Conservation (phyloP, 2,329 filamentous ascomycete genomes). For the Xylariaceae sp. region DNA sequence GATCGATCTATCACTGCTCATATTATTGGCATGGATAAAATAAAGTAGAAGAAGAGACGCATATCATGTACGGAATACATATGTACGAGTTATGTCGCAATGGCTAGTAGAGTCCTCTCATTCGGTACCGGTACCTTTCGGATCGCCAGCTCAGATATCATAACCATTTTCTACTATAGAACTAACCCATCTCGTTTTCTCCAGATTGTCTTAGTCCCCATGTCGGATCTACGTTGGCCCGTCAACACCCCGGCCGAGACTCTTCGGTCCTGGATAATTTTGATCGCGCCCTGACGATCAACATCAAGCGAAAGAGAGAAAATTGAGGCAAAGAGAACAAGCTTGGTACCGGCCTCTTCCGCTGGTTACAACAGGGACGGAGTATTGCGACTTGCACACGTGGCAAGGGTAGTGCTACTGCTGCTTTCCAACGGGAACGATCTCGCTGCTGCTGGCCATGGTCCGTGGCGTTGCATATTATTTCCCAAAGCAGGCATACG, state of each 20-base stretch:
- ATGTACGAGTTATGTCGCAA: background rate
- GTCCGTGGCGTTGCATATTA: background rate
- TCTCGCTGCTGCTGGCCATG: constrained; percentile 12
- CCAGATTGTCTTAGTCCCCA: background rate
- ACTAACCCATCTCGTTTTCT: too few relatives aligned
- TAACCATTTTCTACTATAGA: too few relatives aligned
- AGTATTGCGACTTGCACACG: constrained; percentile 13
- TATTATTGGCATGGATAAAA: background rate
- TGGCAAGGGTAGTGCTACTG: constrained; percentile 2
- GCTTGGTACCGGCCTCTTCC: background rate
- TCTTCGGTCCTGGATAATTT: background rate
- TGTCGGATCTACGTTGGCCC: background rate
- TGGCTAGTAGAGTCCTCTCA: background rate
- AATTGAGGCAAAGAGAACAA: background rate
- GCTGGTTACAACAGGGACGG: background rate
- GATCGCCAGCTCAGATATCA: background rate
- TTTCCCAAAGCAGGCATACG: constrained; percentile 11
- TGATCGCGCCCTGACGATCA: background rate
- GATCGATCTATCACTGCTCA: constrained; percentile 1
- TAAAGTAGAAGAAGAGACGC: background rate
- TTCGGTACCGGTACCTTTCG: background rate
- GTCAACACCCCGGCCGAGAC: background rate
- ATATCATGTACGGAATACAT: background rate
- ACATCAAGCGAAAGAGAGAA: background rate
- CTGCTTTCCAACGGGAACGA: constrained; percentile 10